Conservation (phyloP, 257 asterid genomes). For the Avicennia marina region DNA sequence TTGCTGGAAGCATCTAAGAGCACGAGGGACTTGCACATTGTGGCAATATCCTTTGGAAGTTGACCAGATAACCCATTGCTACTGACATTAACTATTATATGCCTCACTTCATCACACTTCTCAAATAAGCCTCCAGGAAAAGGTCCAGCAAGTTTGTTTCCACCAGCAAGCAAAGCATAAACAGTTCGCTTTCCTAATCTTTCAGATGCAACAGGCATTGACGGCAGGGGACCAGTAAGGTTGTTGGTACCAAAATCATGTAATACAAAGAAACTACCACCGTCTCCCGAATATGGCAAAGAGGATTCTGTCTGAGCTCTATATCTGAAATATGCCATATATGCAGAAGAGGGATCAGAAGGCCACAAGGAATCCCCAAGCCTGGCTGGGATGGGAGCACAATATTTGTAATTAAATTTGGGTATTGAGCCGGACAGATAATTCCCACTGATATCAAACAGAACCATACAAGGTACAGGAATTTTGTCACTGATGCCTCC, state of each 20-base stretch:
- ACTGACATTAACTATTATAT: constrained; percentile 60
- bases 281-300: constrained; percentile 35
- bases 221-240: constrained; percentile 47
- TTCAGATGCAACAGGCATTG: constrained; percentile 59
- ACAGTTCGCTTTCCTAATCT: constrained; percentile 43
- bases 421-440: constrained; percentile 70
- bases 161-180: constrained; percentile 77
- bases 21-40: constrained; percentile 45
- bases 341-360: constrained; percentile 52
- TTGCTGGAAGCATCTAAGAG: constrained; percentile 66
- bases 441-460: constrained; percentile 78
- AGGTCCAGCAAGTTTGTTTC: constrained; percentile 63
- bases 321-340: constrained; percentile 45
- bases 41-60: constrained; percentile 51
- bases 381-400: constrained; percentile 32
- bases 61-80: constrained; percentile 57
- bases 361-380: constrained; percentile 16
- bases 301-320: constrained; percentile 37
- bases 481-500: constrained; percentile 58
- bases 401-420: constrained; percentile 35
- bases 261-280: constrained; percentile 33
- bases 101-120: constrained; percentile 58
- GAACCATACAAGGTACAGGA: constrained; percentile 81
- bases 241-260: constrained; percentile 77
- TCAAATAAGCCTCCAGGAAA: constrained; percentile 51